Base-by-base conservation (phyloP, 2,329 filamentous ascomycete genomes). In the Ophiosphaerella herpotricha region DNA sequence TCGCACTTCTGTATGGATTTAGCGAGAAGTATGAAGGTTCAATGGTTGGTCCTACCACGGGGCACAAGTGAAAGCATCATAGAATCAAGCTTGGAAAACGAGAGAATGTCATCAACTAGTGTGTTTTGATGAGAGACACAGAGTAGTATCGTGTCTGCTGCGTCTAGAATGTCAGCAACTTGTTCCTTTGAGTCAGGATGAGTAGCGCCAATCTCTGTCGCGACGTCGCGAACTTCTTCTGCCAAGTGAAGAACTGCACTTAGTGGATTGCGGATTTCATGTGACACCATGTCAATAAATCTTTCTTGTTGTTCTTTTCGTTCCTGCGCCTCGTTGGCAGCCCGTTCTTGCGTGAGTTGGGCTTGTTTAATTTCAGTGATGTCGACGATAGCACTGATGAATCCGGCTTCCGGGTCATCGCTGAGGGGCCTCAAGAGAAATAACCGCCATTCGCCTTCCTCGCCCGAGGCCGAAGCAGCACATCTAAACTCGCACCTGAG, bases 61-160 rank as follows among this genome's bases (percentile, higher is more conserved):
- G 70, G 70, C 5, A 70, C 68, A 33, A 73, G 61, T 46, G 51
- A 77, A 39, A 61, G 70, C 74, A 68, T 78, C 76, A 67, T 78
- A 41, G 76, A 77, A 49, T 78, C 76, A 6, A 79, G 67, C 50
- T 79, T 79, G 1, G 75, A 77, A 43, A 78, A 71, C 1, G 76
- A 78, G 1, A 79, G 58, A 13, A 79, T 75, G 51, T 80, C 77
- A 46, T 79, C 77, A 1, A 79, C 76, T 13, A 80, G 44, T 56
- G 71, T 74, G 46, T 74, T 75, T 46, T 78, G 76, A 50, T 78
- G 76, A 11, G 66, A 67, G 2, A 77, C 73, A 48, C 76, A 78
- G 1, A 77, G 64, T 7, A 74, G 55, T 14, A 78, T 78, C 0
- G 75, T 73, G 24, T 72, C 69, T 7, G 69, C 70, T 18, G 70